These are phyloP conservation scores for Rubroboletus pulcherrimus DNA, from an alignment of 768 basidiomycete genomes.

Conservation along the genomic window DNA sequence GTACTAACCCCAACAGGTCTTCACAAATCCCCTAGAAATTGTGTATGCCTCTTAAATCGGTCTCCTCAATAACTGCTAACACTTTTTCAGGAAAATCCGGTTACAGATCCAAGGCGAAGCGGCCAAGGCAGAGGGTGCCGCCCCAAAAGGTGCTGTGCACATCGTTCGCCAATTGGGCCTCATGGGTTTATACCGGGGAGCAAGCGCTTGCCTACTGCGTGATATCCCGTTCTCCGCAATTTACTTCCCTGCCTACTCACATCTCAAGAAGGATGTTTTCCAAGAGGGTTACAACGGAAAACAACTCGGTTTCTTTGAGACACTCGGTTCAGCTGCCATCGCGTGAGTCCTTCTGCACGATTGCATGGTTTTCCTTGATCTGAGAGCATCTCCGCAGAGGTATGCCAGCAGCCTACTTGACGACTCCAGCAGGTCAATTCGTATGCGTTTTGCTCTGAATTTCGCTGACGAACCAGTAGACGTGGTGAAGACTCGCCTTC, in stretches of 20 bases:
- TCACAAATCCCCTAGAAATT: constrained; percentile 97
- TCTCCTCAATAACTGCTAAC: background rate
- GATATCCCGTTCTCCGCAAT: constrained; percentile 98
- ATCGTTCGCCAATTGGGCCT: constrained; percentile 92
- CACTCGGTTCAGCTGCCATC: constrained; percentile 74
- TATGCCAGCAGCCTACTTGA: constrained; percentile 95
- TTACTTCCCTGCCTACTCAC: constrained; percentile 85
- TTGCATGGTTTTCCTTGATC: constrained; percentile 19
- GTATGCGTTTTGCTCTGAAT: constrained; percentile 4
- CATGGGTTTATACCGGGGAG: constrained; percentile 89
- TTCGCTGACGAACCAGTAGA: constrained; percentile 45
- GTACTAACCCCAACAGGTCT: constrained; percentile 53
- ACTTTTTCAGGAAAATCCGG: constrained; percentile 72
- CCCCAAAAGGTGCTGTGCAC: constrained; percentile 82
- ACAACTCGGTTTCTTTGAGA: constrained; percentile 85
- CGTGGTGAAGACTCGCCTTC: constrained; percentile 95
- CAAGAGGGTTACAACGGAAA: constrained; percentile 95
- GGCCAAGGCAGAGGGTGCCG: constrained; percentile 77
- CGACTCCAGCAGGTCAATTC: constrained; percentile 77
- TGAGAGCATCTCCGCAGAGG: constrained; percentile 55
- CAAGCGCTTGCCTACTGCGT: constrained; percentile 87
- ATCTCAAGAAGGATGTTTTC: constrained; percentile 91
- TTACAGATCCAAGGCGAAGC: constrained; percentile 95
- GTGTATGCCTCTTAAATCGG: constrained; percentile 53
- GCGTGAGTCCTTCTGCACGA: constrained; percentile 51